A percentile compares a stretch with the other conserved stretches of the same genome.
These are phyloP conservation scores for Marasmius sp. DNA, from an alignment of 1,284 basidiomycete genomes.

Conservation along the genomic window DNA sequence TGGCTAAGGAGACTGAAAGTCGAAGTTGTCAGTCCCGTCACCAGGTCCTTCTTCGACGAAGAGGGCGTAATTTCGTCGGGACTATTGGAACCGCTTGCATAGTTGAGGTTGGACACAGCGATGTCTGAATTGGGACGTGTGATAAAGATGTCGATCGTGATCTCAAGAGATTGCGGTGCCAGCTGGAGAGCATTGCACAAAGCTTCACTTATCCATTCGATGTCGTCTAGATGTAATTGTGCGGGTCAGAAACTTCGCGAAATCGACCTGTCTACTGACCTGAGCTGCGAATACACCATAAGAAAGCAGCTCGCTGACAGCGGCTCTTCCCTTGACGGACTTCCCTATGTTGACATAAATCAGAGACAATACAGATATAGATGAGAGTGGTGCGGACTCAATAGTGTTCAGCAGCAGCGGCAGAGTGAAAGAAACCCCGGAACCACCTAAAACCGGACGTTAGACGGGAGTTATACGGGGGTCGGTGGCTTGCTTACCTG, in stretches of 20 bases:
- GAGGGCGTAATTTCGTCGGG: neutral
- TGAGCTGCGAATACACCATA: slow-evolving; percentile 44
- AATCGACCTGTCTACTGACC: slow-evolving; percentile 26
- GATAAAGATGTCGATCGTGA: slow-evolving; percentile 38
- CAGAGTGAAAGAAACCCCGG: slow-evolving; percentile 50
- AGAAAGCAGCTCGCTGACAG: slow-evolving; percentile 22
- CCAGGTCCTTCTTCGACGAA: neutral
- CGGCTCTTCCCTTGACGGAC: neutral
- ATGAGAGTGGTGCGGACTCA: slow-evolving; percentile 26
- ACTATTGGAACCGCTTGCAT: neutral
- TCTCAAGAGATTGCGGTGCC: slow-evolving; percentile 27
- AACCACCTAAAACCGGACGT: slow-evolving; percentile 36
- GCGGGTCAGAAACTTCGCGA: neutral
- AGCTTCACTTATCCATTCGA: slow-evolving; percentile 40
- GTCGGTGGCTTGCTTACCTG: slow-evolving; percentile 35
- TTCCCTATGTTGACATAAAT: neutral
- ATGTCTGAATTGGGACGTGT: slow-evolving; percentile 20
- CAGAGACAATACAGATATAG: neutral
- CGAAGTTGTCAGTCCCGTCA: neutral
- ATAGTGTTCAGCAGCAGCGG: slow-evolving; percentile 45
- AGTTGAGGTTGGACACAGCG: neutral
- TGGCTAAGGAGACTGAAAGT: neutral
- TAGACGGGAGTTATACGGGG: neutral
- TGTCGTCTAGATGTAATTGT: slow-evolving; percentile 27
- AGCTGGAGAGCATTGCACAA: slow-evolving; percentile 30